A percentile compares a stretch with the other conserved stretches of the same genome.
Conservation (phyloP, 257 asterid species). For the Pogostemon cablin region DNA sequence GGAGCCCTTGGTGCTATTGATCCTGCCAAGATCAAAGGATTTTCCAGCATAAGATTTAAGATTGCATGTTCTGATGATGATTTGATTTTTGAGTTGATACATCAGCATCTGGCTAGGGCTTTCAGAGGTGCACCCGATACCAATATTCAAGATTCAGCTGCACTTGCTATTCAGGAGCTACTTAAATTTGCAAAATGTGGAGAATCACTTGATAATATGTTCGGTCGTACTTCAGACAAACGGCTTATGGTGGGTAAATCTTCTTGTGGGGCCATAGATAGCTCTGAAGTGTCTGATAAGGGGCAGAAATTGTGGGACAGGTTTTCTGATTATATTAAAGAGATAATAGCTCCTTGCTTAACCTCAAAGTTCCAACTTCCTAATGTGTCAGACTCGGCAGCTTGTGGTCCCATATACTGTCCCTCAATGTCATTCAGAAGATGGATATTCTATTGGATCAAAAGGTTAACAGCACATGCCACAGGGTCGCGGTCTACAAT, state of each 20-base stretch:
- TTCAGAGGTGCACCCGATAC: conserved; percentile 97
- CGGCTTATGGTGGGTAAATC: conserved; percentile 46
- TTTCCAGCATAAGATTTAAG: conserved; percentile 73
- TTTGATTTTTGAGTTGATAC: conserved; percentile 87
- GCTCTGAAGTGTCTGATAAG: conserved; percentile 55
- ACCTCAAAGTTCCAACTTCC: conserved; percentile 86
- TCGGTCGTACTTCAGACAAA: conserved; percentile 43
- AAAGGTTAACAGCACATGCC: conserved; percentile 81
- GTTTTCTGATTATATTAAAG: conserved; percentile 91
- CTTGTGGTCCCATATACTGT: conserved; percentile 80
- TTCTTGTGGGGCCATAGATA: conserved; percentile 36
- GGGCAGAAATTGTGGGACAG: conserved; percentile 95
- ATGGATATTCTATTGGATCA: conserved; percentile 87
- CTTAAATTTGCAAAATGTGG: conserved; percentile 85
- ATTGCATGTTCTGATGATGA: conserved; percentile 99
- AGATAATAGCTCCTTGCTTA: conserved; percentile 98
- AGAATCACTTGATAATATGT: conserved; percentile 72
- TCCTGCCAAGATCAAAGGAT: conserved; percentile 89
- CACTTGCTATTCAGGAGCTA: conserved; percentile 96
- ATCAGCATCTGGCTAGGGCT: conserved; percentile 95
- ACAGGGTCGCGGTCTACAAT: conserved; percentile 83
- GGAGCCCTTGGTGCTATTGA: conserved; percentile 98
- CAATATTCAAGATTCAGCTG: conserved; percentile 87
- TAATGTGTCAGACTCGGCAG: conserved; percentile 59
- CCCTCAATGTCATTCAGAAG: conserved; percentile 90